Base-by-base conservation (phyloP, 2,329 filamentous ascomycete genomes). In the Stenocarpella maydis region DNA sequence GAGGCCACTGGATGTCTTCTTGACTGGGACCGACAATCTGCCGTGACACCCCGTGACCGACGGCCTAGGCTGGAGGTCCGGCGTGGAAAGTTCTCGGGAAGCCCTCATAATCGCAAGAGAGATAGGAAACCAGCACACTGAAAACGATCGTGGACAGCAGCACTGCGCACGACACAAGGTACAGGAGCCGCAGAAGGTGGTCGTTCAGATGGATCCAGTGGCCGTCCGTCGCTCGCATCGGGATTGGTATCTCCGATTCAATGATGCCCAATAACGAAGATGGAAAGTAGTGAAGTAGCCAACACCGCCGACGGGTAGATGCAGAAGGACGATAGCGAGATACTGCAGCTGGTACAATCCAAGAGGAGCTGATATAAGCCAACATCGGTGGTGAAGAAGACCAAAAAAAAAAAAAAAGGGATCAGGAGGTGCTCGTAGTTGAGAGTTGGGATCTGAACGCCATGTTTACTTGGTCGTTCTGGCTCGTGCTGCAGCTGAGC, bases 51-150 rank as follows among this genome's bases (percentile, higher is more conserved):
- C 61, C 9, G 69, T 65, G 34, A 53, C 55, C 9, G 70, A 67
- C 64, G 39, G 72, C 47, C 53, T 73, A 61, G 37, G 67, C 64
- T 71, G 68, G 9, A 70, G 68, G 55, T 71, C 70, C 37, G 70
- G 70, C 37, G 70, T 67, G n/a, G 61, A 34, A 26, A 50, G 41
- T 7, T 69, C 66, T 53, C 70, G 64, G 21, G 67, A 65, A 1
- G 64, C 52, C 21, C 55, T 67, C 70, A 69, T 67, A 31, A 7
- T 67, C 41, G 28, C 31, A 41, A 58, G 41, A 58, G 41, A 34
- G 21, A 34, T 21, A 65, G 39, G 17, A 43, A 26, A 45, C 43
- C 43, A 28, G 17, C 67, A 26, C 63, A 65, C 26, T 37, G 37
- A 47, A 65, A 70, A 41, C 68, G 49, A 47, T 34, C 52, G 49